A percentile compares a stretch with the other conserved stretches of the same genome.
Conservation (phyloP, 805 yeast genomes). For the Candida taoyuanica region DNA sequence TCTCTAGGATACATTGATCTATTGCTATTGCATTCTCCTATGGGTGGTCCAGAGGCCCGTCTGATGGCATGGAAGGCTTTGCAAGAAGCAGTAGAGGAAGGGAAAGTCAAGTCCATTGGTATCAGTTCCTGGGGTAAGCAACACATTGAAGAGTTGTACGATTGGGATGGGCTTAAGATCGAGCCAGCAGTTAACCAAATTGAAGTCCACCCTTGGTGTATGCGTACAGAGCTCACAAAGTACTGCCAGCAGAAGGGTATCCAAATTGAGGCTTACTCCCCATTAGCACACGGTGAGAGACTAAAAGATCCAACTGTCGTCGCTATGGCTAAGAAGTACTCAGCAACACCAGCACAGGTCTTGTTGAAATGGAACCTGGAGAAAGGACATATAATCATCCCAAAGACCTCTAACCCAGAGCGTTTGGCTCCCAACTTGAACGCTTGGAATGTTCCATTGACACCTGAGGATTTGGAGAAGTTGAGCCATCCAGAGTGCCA, state of each 20-base stretch:
- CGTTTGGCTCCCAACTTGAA: constrained; percentile 39
- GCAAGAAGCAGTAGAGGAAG: constrained; percentile 65
- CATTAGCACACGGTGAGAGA: constrained; percentile 52
- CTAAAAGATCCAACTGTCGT: constrained; percentile 41
- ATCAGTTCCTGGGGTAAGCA: constrained; percentile 67
- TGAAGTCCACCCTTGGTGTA: constrained; percentile 49
- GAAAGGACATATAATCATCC: constrained; percentile 53
- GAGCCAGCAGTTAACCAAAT: constrained; percentile 77
- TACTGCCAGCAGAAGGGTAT: constrained; percentile 44
- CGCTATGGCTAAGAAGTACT: constrained; percentile 37
- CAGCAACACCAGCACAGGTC: constrained; percentile 45
- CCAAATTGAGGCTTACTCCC: constrained; percentile 56
- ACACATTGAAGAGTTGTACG: constrained; percentile 59
- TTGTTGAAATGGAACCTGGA: constrained; percentile 55
- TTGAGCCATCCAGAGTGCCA: constrained; percentile 52
- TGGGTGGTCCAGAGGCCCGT: constrained; percentile 46
- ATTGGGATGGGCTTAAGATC: constrained; percentile 51
- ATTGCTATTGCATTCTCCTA: constrained; percentile 64
- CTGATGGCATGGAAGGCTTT: constrained; percentile 67
- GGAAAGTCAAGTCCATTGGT: constrained; percentile 64
- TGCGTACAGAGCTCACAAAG: constrained; percentile 36
- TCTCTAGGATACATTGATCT: constrained; percentile 66
- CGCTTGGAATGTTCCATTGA: constrained; percentile 41
- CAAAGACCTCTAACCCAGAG: constrained; percentile 35
- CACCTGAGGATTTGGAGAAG: constrained; percentile 35